Base-by-base conservation (phyloP, 352 stramenopile species). In the Phytophthora sp. region DNA sequence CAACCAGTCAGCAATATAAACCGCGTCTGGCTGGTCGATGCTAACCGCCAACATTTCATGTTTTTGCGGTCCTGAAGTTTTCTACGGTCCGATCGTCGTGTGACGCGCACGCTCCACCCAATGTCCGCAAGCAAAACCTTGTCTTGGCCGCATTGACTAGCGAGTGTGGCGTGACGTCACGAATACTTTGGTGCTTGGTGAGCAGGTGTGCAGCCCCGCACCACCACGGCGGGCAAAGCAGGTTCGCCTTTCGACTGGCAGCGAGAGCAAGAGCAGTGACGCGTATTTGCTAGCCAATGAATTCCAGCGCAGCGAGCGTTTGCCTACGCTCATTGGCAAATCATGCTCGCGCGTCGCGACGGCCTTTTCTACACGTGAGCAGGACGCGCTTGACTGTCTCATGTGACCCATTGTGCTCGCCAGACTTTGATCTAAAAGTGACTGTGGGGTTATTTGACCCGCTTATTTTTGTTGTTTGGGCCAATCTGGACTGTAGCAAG, bases 361-460 rank as follows among this genome's bases (percentile, higher is more conserved):
- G 31, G 30, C 1, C 31, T 56, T 57, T 51, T 73, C 46, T 64
- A 33, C 51, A 30, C 56, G n/a, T 63, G 54, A 67, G 54, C 56
- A 62, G 55, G 67, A 60, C 61, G 46, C 45, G 9, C 55, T 63
- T 71, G 62, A 67, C 67, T 75, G 67, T 75, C 67, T 69, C 67
- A 75, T 75, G 67, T 65, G 62, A 51, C 30, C 38, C 49, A 57
- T 62, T 49, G 45, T 36, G 31, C 35, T 47, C 27, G 41, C 35
- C 30, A 49, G 42, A 53, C 52, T 44, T 56, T 33, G 7, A 21
- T 30, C 21, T 44, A 13, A 44, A 9, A 20, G 16, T 52, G 46
- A 26, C 36, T 36, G 35, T 1, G 16, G 27, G 38, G 20, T 38
- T 46, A 20, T 23, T 47, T 29, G 49, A 52, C 36, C 24, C 23